These are phyloP conservation scores for Zoysia matrella DNA, from an alignment of 202 grass and related monocot genomes.

Conservation along the genomic window DNA sequence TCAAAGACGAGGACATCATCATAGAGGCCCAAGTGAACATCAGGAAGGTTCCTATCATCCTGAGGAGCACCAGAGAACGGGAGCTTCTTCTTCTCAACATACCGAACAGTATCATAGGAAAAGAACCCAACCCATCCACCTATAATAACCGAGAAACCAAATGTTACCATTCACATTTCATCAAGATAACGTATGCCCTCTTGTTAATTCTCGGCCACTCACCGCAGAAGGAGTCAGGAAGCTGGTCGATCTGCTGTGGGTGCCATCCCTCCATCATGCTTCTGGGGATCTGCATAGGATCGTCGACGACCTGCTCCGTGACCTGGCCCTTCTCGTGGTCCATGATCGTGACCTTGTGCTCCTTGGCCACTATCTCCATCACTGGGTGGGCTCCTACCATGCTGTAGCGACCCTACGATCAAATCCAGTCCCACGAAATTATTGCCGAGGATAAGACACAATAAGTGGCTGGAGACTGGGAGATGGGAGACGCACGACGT, in stretches of 20 bases:
- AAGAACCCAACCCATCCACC: constrained; percentile 96
- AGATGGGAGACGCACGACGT: constrained; percentile 38
- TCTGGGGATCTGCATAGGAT: constrained; percentile 77
- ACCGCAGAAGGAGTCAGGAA: constrained; percentile 73
- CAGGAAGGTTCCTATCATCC: constrained; percentile 88
- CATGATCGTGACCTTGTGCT: constrained; percentile 75
- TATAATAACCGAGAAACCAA: constrained; percentile 24
- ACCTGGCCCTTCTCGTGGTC: constrained; percentile 65
- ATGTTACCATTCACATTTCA: too few relatives aligned
- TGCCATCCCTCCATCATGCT: constrained; percentile 78
- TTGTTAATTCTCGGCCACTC: constrained; percentile 2
- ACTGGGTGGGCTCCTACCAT: constrained; percentile 78
- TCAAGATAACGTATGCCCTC: constrained; percentile 6
- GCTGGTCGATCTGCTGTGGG: constrained; percentile 72
- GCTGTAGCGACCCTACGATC: constrained; percentile 75
- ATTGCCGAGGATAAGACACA: constrained; percentile 12
- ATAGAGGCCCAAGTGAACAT: constrained; percentile 94
- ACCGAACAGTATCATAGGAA: constrained; percentile 92
- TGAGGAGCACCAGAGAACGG: constrained; percentile 80
- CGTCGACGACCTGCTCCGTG: constrained; percentile 67
- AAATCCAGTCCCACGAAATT: constrained; percentile 12
- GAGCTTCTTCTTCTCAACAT: constrained; percentile 94
- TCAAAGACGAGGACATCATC: constrained; percentile 95
- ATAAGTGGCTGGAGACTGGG: not conserved
- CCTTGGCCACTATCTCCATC: constrained; percentile 85